These are phyloP conservation scores for Ophiocordyceps robertsii DNA, from an alignment of 2,329 filamentous ascomycete species.

Conservation along the genomic window DNA sequence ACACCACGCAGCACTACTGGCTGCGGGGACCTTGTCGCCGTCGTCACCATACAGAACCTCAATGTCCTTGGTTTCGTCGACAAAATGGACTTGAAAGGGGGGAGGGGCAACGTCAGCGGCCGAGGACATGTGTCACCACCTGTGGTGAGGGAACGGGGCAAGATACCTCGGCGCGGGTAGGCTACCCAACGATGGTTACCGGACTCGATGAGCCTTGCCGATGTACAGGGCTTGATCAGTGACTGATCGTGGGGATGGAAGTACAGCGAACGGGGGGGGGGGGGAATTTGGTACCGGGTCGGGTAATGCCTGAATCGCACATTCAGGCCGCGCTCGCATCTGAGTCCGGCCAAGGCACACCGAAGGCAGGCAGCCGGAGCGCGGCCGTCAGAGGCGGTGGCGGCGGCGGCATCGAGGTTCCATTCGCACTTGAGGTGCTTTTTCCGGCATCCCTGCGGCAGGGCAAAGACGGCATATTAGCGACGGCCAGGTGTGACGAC, in stretches of 20 bases:
- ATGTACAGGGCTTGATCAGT: background rate
- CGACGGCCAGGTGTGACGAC: background rate
- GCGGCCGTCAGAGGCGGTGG: background rate
- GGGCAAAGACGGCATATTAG: background rate
- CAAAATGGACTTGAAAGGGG: background rate
- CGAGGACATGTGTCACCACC: background rate
- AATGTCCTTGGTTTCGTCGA: constrained; percentile 1
- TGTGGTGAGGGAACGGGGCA: background rate
- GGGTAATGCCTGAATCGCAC: constrained; percentile 7
- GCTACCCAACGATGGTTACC: background rate
- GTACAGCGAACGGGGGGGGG: background rate
- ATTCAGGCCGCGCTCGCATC: constrained; percentile 4
- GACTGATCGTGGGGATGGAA: background rate
- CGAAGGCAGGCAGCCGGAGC: constrained; percentile 2
- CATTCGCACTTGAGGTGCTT: constrained; percentile 4
- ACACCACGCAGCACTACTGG: background rate
- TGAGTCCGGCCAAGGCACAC: constrained; percentile 4
- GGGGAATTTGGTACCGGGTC: constrained; percentile 4
- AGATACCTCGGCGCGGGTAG: constrained; percentile 1
- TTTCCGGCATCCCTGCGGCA: background rate
- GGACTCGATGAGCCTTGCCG: background rate
- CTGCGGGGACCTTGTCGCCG: background rate
- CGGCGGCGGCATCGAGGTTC: background rate
- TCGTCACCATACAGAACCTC: background rate
- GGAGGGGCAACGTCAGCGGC: background rate